phyloP scores from a whole-genome alignment of 176 grass and related monocot species.

The Zizania latifolia region DNA sequence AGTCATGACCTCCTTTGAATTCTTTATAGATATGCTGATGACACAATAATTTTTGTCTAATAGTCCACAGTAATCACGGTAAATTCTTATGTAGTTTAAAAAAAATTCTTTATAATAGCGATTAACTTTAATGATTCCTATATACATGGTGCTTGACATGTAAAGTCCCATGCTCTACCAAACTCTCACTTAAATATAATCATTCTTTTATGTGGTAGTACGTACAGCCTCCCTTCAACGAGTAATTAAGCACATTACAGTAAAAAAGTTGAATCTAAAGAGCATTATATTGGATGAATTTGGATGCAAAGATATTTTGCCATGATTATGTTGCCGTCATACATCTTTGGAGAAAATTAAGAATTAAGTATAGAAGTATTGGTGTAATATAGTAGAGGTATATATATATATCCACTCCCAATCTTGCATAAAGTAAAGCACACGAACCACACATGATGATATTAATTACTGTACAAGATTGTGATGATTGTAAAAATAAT shows the following conservation, averaged over 20 bases:
- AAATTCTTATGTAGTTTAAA: background rate
- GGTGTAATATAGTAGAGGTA: background rate
- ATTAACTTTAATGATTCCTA: background rate
- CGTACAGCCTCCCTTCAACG: background rate
- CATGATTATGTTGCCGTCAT: background rate
- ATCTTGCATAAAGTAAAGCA: background rate
- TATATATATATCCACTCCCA: background rate
- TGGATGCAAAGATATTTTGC: background rate
- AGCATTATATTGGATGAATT: no score
- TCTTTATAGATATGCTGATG: background rate
- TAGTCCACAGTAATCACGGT: background rate
- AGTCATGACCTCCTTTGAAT: background rate
- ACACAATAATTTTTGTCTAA: background rate
- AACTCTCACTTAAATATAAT: background rate
- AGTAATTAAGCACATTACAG: background rate
- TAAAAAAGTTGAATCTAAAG: background rate
- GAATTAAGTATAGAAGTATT: background rate
- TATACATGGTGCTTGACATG: background rate
- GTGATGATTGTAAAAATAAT: background rate
- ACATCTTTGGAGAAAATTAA: background rate
- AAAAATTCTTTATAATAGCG: background rate
- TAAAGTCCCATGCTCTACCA: background rate
- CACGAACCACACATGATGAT: background rate
- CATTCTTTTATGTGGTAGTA: background rate
- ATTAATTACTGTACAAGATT: background rate